Percentiles rank a stretch among this genome's conserved stretches.
Conservation (phyloP, 1,139 yeast species). For the Suhomyces bribrorum region DNA sequence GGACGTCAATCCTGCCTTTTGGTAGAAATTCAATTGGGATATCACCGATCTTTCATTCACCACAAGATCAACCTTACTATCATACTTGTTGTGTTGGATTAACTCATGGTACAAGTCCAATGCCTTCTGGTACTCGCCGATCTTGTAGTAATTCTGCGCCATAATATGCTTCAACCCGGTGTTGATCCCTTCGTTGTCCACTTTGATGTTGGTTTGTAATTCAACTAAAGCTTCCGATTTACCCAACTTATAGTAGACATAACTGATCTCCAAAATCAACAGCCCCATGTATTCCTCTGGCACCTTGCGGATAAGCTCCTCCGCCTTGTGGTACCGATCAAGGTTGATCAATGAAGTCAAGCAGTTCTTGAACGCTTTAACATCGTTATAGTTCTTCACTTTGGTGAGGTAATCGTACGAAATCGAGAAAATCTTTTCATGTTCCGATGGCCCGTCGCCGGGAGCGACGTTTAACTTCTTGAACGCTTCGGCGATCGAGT, state of each 20-base stretch:
- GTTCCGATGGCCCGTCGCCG: constrained; percentile 31
- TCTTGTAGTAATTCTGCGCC: constrained; percentile 78
- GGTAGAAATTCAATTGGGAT: constrained; percentile 47
- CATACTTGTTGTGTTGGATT: constrained; percentile 35
- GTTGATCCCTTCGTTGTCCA: constrained; percentile 22
- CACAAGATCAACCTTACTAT: constrained; percentile 54
- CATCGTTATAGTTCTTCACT: constrained; percentile 46
- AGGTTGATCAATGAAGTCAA: constrained; percentile 70
- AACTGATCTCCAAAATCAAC: constrained; percentile 60
- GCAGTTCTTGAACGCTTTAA: constrained; percentile 58
- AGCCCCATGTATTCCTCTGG: constrained; percentile 32
- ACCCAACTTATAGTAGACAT: constrained; percentile 69
- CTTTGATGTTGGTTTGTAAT: constrained; percentile 32
- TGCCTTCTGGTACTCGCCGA: constrained; percentile 60
- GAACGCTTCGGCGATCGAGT: constrained; percentile 47
- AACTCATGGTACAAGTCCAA: constrained; percentile 55
- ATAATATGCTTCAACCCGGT: constrained; percentile 67
- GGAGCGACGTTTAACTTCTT: constrained; percentile 37
- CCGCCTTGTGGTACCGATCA: constrained; percentile 66
- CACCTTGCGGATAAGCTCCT: constrained; percentile 45
- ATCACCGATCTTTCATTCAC: constrained; percentile 71
- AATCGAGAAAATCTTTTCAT: constrained; percentile 42
- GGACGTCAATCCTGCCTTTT: constrained; percentile 12
- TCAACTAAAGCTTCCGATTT: constrained; percentile 42
- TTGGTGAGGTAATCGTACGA: constrained; percentile 47